Conservation (phyloP, 2,329 filamentous ascomycete genomes). For the Cadophora gregata region DNA sequence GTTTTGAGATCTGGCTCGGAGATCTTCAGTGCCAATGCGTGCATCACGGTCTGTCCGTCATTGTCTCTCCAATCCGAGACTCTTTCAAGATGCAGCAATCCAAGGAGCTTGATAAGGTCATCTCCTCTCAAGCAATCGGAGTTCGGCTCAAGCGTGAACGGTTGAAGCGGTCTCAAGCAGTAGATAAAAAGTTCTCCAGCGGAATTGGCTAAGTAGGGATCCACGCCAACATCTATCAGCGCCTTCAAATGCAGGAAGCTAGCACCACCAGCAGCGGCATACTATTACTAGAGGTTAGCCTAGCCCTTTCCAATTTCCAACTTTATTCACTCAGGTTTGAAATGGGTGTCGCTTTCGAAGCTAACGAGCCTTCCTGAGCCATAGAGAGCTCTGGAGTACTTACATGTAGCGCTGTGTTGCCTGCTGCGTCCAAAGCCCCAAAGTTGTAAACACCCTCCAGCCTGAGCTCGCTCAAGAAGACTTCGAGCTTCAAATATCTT, state of each 20-base stretch:
- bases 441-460: constrained; percentile 24
- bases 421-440: constrained; percentile 22
- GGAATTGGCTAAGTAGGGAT: constrained; percentile 22
- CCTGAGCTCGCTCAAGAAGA: constrained; percentile 29
- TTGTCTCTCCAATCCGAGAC: constrained; percentile 22
- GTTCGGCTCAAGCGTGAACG: constrained; percentile 25
- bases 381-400: not conserved
- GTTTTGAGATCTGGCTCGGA: constrained; percentile 22
- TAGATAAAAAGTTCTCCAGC: constrained; percentile 24
- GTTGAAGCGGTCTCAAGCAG: constrained; percentile 20
- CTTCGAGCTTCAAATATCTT: constrained; percentile 29
- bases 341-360: too few species aligned
- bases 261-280: constrained; percentile 22
- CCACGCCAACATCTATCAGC: constrained; percentile 19
- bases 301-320: not conserved
- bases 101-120: constrained; percentile 12
- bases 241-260: not conserved
- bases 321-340: not conserved
- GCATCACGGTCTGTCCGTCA: constrained; percentile 17
- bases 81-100: constrained; percentile 1
- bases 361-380: too few species aligned
- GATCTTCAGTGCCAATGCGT: constrained; percentile 22
- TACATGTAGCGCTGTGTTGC: constrained; percentile 24
- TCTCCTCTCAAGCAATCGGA: constrained; percentile 1
- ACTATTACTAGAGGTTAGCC: not conserved